Conservation (phyloP, 2,329 filamentous ascomycete species). For the Aspergillus thermomutatus region DNA sequence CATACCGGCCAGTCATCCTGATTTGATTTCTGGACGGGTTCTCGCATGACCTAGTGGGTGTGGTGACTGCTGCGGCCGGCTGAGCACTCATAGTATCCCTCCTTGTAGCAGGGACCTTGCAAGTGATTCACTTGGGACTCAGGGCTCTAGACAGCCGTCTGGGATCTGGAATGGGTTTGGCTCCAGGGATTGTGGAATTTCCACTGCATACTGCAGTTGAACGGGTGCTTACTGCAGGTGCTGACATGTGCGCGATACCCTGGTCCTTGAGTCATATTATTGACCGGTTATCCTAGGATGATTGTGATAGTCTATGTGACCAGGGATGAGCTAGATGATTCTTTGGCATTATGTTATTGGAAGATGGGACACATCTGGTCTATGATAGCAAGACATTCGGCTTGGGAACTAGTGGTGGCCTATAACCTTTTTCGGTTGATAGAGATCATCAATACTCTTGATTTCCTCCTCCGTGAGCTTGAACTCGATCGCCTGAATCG, state of each 20-base stretch:
- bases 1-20: not conserved
- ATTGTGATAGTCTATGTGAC: not conserved
- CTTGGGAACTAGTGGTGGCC: conserved; percentile 8
- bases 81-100: not conserved
- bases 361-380: not conserved
- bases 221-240: not conserved
- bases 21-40: not conserved
- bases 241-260: not conserved
- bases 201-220: not conserved
- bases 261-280: too few relatives aligned
- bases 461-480: conserved; percentile 60
- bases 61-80: not conserved
- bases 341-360: not conserved
- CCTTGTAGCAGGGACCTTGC: not conserved
- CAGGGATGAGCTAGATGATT: not conserved
- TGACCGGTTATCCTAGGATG: not conserved
- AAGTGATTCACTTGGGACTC: not conserved
- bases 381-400: not conserved
- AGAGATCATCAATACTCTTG: conserved; percentile 46
- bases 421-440: conserved; percentile 17
- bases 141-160: not conserved
- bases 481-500: conserved; percentile 51
- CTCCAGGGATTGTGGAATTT: not conserved
- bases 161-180: not conserved
- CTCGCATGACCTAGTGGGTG: not conserved